Evolutionary conservation across 1,284 basidiomycete species (phyloP).

Genomic region (Trichosporon asahii): DNA sequence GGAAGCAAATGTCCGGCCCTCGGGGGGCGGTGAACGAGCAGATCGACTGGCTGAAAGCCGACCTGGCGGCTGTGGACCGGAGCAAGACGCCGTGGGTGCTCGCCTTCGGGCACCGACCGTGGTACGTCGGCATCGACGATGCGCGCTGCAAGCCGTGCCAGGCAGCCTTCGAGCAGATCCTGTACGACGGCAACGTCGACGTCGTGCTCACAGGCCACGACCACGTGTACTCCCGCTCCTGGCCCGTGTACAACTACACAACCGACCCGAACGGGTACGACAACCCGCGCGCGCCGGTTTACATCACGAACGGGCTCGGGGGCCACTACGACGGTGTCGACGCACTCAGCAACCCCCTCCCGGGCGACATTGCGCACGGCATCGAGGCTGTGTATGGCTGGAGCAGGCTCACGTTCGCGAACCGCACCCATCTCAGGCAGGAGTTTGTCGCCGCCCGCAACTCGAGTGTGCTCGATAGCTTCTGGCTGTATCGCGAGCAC

Average conservation of each 20-base stretch:
- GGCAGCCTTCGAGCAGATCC: conserved; percentile 43
- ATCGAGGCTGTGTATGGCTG: conserved; percentile 39
- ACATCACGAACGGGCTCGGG: conserved; percentile 45
- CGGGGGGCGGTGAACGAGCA: conserved; percentile 27
- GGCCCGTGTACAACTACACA: conserved; percentile 41
- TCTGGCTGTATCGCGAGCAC: conserved; percentile 30
- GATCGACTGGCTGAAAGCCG: conserved; percentile 34
- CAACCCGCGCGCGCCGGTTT: conserved; percentile 30
- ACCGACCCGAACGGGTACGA: conserved; percentile 34
- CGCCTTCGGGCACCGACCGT: conserved; percentile 44
- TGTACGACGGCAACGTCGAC: conserved; percentile 47
- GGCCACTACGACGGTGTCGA: conserved; percentile 46
- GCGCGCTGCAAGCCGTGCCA: conserved; percentile 35
- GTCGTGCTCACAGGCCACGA: conserved; percentile 45
- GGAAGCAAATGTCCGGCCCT: conserved; percentile 28
- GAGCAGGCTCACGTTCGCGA: conserved; percentile 41
- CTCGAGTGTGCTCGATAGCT: conserved; percentile 28
- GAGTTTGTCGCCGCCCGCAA: conserved; percentile 30
- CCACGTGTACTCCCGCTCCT: conserved; percentile 43
- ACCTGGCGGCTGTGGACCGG: conserved; percentile 47
- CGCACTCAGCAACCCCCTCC: conserved; percentile 27
- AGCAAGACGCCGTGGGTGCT: conserved; percentile 50
- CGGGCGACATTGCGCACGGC: conserved; percentile 29
- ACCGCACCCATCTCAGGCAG: conserved; percentile 36
- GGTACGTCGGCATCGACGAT: conserved; percentile 27